These are phyloP conservation scores for Neurospora discreta DNA, from an alignment of 495 filamentous ascomycete species.

Conservation along the genomic window DNA sequence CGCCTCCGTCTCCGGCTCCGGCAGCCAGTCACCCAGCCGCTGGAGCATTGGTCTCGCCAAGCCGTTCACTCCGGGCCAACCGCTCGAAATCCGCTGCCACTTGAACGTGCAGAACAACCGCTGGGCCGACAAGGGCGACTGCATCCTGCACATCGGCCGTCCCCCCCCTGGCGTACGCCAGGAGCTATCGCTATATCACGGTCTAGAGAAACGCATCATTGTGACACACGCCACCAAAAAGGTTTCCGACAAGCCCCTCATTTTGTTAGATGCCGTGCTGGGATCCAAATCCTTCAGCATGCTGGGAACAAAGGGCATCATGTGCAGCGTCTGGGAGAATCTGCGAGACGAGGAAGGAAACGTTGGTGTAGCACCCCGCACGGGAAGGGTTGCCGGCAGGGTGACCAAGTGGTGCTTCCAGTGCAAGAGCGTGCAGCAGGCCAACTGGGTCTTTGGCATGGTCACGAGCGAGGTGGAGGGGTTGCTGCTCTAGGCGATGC, in stretches of 20 bases:
- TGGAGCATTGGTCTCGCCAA: slow-evolving; percentile 35
- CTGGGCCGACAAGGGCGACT: slow-evolving; percentile 86
- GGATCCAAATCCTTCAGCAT: slow-evolving; percentile 76
- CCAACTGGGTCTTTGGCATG: slow-evolving; percentile 34
- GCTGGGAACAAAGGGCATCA: slow-evolving; percentile 72
- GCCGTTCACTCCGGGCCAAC: slow-evolving; percentile 16
- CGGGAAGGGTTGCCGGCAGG: slow-evolving; percentile 62
- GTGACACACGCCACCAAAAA: slow-evolving; percentile 43
- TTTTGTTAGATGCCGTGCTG: slow-evolving; percentile 73
- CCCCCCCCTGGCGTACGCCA: slow-evolving; percentile 46
- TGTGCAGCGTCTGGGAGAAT: slow-evolving; percentile 79
- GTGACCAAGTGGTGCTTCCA: slow-evolving; percentile 79
- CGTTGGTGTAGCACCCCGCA: slow-evolving; percentile 51
- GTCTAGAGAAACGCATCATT: slow-evolving; percentile 74
- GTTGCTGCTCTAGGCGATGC: slow-evolving; percentile 19
- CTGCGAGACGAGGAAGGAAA: slow-evolving; percentile 56
- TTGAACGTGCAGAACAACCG: slow-evolving; percentile 60
- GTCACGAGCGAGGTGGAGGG: slow-evolving; percentile 33
- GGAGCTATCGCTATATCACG: slow-evolving; percentile 37
- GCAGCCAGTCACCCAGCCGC: slow-evolving; percentile 28
- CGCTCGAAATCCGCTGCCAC: slow-evolving; percentile 73
- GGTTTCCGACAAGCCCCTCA: slow-evolving; percentile 53
- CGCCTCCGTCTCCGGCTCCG: slow-evolving; percentile 33
- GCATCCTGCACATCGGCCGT: slow-evolving; percentile 68
- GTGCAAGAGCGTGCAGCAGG: slow-evolving; percentile 33